Base-by-base conservation (phyloP, 2,329 filamentous ascomycete species). In the Biscogniauxia sp. region DNA sequence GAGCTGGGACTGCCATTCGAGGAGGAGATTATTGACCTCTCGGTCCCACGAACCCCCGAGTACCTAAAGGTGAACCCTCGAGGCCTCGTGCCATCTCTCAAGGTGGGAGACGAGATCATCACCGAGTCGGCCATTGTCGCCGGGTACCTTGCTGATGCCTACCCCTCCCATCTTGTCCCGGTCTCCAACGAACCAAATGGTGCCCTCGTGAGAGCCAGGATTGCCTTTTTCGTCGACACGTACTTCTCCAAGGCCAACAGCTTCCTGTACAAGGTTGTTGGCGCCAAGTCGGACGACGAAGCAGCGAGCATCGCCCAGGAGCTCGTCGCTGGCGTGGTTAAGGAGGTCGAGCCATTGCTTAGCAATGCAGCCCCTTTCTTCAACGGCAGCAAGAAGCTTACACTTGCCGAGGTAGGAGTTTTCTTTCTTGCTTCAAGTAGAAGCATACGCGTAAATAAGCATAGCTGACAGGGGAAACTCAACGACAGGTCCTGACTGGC, bases 21-120 rank as follows among this genome's bases (percentile, higher is more conserved):
- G 60, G 87, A 92, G 66, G 86, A 90, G 62, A 84, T 86, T 60
- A 90, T 96, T 68, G 89, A 94, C 72, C 81, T 95, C 53, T 75
- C 77, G 66, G 82, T 76, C 9, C 91, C 91, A 0, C 86, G 91
- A 9, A 86, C 88, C 26, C 79, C 84, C 45, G 91, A 88, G 80
- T 95, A 94, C 72, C 83, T 95, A 8, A 79, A 88, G 56, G 78
- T 95, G 72, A 93, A 94, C 78, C 90, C 91, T 66, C 86, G 90
- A 59, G 92, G 92, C 15, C 84, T 93, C 2, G 90, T 95, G 4
- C 91, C 92, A 0, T 78, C 86, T 0, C 77, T 95, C 59, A 82
- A 84, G 23, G 89, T 89, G 78, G 81, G 86, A 64, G 82, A 80
- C 62, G 81, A 89, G 64, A 88, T 91, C 72, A 80, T 95, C 70